phyloP scores from a whole-genome alignment of 768 basidiomycete species.

The Daedalea quercina region DNA sequence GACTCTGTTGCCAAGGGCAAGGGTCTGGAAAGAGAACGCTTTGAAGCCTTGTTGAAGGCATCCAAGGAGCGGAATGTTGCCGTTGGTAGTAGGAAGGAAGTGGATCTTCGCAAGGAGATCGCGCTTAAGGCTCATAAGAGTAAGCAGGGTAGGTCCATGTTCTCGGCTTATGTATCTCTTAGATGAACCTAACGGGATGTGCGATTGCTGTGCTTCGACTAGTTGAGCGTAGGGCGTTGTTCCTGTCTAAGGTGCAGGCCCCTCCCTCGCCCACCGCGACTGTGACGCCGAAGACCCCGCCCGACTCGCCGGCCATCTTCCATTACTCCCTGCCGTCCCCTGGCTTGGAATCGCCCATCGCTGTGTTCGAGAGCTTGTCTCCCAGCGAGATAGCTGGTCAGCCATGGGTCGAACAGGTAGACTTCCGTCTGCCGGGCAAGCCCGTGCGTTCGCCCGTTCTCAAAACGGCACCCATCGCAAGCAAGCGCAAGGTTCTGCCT shows the following conservation, averaged over 20 bases:
- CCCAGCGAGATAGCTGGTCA: constrained; percentile 17
- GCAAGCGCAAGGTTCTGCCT: constrained; percentile 34
- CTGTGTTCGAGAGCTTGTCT: constrained; percentile 45
- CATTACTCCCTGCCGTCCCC: constrained; percentile 66
- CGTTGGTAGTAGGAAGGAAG: constrained; percentile 38
- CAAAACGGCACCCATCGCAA: constrained; percentile 11
- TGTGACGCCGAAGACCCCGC: constrained; percentile 54
- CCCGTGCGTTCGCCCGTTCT: constrained; percentile 9
- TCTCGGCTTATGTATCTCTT: not conserved
- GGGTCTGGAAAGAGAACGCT: constrained; percentile 57
- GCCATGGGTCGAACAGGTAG: constrained; percentile 63
- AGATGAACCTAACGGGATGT: not conserved
- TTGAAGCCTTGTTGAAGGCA: constrained; percentile 56
- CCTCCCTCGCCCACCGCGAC: constrained; percentile 57
- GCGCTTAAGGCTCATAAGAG: constrained; percentile 65
- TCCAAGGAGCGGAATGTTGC: constrained; percentile 49
- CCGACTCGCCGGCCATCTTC: constrained; percentile 63
- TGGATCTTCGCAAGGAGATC: constrained; percentile 68
- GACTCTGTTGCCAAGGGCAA: constrained; percentile 32
- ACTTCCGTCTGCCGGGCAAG: constrained; percentile 40
- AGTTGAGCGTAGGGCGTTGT: constrained; percentile 61
- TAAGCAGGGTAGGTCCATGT: constrained; percentile 55
- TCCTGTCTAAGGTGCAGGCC: constrained; percentile 68
- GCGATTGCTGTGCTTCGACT: constrained; percentile 1
- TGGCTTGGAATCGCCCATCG: constrained; percentile 56